A percentile compares a stretch with the other conserved stretches of the same genome.
Conservation (phyloP, 2,329 filamentous ascomycete genomes). For the Xylariaceae sp. region DNA sequence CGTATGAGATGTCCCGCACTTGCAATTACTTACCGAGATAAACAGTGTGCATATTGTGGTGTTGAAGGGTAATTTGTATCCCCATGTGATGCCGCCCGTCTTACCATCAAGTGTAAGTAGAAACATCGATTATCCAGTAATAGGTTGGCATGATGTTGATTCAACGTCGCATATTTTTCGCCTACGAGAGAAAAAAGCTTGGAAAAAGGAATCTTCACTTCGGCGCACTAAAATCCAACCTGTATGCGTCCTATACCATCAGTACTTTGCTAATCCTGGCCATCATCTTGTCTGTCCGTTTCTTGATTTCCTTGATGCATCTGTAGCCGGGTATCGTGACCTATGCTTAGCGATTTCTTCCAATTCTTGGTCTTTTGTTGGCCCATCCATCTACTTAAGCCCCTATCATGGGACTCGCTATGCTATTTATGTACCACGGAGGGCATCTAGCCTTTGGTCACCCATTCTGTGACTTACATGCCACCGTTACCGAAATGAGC, state of each 20-base stretch:
- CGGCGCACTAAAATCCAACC: not conserved
- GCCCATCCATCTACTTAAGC: slow-evolving; percentile 2
- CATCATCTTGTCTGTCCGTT: not conserved
- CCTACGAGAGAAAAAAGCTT: not conserved
- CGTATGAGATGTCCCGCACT: too few species aligned
- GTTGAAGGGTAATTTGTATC: too few species aligned
- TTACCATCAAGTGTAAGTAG: too few species aligned
- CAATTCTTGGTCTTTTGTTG: not conserved
- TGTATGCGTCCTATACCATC: slow-evolving; percentile 2
- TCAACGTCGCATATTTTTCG: not conserved
- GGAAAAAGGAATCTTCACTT: not conserved
- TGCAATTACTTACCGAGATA: too few species aligned
- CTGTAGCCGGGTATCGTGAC: slow-evolving; percentile 12
- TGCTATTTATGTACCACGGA: not conserved
- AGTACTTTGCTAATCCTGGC: slow-evolving; percentile 2
- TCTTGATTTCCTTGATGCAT: slow-evolving; percentile 4
- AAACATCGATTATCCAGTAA: too few species aligned
- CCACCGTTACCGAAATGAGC: slow-evolving; percentile 38
- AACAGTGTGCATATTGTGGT: too few species aligned
- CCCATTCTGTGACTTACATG: not conserved
- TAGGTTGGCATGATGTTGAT: not conserved
- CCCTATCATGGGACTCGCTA: not conserved
- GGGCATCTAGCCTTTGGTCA: not conserved
- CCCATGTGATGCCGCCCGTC: too few species aligned
- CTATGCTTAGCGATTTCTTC: slow-evolving; percentile 1